Percentiles rank a stretch among this genome's conserved stretches.
These are phyloP conservation scores for Schizochytrium sp. DNA, from an alignment of 108 stramenopile species.

Conservation along the genomic window DNA sequence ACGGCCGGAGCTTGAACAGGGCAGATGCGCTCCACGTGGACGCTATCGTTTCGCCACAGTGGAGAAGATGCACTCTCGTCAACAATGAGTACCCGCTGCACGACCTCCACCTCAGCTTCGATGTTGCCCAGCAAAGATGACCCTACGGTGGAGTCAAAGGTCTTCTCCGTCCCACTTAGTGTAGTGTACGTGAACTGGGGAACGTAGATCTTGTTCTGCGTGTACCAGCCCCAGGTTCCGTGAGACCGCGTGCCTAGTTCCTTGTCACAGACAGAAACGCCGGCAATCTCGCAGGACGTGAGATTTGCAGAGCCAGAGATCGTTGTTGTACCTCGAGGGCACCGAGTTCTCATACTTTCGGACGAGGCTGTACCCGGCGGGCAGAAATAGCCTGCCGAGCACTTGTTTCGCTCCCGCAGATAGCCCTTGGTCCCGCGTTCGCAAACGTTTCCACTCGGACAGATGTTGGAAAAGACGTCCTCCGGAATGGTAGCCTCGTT, in stretches of 20 bases:
- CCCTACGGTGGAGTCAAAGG: neutral
- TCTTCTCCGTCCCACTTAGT: neutral
- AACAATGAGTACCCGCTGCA: constrained; percentile 53
- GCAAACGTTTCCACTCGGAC: constrained; percentile 57
- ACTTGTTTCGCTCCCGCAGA: constrained; percentile 52
- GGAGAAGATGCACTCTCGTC: constrained; percentile 31
- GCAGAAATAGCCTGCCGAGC: constrained; percentile 60
- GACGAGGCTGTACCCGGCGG: constrained; percentile 48
- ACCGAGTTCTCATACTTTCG: constrained; percentile 32
- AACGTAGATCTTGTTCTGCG: constrained; percentile 53
- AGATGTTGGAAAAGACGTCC: constrained; percentile 45
- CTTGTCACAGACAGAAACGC: constrained; percentile 71
- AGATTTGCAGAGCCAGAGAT: constrained; percentile 42
- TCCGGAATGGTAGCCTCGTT: constrained; percentile 41
- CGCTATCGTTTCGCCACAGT: constrained; percentile 64
- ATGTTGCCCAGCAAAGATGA: constrained; percentile 31
- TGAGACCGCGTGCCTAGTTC: neutral
- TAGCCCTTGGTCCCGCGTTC: constrained; percentile 48
- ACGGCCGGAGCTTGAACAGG: constrained; percentile 43
- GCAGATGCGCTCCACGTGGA: constrained; percentile 63
- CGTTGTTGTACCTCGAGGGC: constrained; percentile 58
- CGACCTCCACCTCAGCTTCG: constrained; percentile 53
- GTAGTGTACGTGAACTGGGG: constrained; percentile 41
- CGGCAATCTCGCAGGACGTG: constrained; percentile 40
- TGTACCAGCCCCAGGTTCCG: constrained; percentile 32